Evolutionary conservation across 169 alveolate genomes (phyloP).

Genomic region (Condylostoma magnum): DNA sequence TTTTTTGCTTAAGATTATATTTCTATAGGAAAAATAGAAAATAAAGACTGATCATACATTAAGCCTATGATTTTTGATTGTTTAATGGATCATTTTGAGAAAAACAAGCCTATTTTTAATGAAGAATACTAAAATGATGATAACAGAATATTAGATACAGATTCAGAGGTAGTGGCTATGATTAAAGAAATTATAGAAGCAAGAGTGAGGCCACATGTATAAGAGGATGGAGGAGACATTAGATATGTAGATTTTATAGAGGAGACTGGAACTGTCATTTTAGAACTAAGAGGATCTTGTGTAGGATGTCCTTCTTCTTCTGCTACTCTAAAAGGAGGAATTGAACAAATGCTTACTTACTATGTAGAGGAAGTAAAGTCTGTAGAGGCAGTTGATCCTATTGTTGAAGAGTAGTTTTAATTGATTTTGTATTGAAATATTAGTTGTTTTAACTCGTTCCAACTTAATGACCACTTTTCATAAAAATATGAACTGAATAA

Average conservation of each 20-base stretch:
- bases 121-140: slow-evolving; percentile 55
- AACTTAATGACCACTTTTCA: too few relatives aligned
- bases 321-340: slow-evolving; percentile 74
- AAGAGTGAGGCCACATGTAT: slow-evolving; percentile 67
- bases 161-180: slow-evolving; percentile 58
- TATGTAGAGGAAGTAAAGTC: slow-evolving; percentile 73
- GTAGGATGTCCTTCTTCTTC: slow-evolving; percentile 83
- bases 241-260: slow-evolving; percentile 67
- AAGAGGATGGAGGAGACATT: slow-evolving; percentile 89
- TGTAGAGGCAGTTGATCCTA: slow-evolving; percentile 56
- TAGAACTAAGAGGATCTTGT: slow-evolving; percentile 83
- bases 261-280: slow-evolving; percentile 64
- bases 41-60: slow-evolving; percentile 53
- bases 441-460: too few relatives aligned
- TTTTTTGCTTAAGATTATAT: slow-evolving; percentile 64
- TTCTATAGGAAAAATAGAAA: slow-evolving; percentile 60
- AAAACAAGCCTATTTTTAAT: slow-evolving; percentile 43
- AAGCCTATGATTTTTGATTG: slow-evolving; percentile 59
- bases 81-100: slow-evolving; percentile 53
- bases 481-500: too few relatives aligned
- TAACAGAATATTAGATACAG: slow-evolving; percentile 52
- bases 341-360: slow-evolving; percentile 78
- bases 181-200: slow-evolving; percentile 73
- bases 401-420: neutral
- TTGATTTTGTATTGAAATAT: too few relatives aligned